Evolutionary conservation across 2,329 filamentous ascomycete species (phyloP), one percentile per base, ranked within the genome.

Genomic region (Canariomyces notabilis): DNA sequence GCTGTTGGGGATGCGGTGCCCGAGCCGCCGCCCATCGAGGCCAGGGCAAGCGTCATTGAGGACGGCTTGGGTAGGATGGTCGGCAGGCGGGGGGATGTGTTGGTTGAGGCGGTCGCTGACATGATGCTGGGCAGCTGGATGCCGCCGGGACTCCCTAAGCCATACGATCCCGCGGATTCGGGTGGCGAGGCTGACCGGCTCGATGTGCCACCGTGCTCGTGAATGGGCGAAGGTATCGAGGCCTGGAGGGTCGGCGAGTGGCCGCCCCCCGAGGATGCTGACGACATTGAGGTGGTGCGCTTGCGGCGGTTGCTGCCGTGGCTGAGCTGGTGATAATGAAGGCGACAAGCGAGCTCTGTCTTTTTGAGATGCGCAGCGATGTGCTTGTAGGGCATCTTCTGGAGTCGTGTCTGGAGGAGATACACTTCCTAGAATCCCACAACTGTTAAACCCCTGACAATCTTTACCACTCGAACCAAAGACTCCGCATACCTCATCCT

Each of bases 321-420:
- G 54, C 84, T 89, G 53, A 93, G 77, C 62, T 93, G 87, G 61
- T 94, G 87, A 64, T 88, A 91, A 67, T 93, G 88, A 52, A 94
- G 77, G 53, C 88, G 87, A 69, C 87, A 94, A 38, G 87, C 87
- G 49, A 93, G 74, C 70, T 93, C 87, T 1, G 87, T 93, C 74
- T 93, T 94, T 69, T 89, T 88, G 57, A 93, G 72, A 59, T 90
- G 84, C 49, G 83, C 80, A 48, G 87, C 87, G 62, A 93, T 93
- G 64, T 91, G 86, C 74, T 91, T 93, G 69, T 93, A 93, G 1
- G 87, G 87, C 82, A 91, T 89, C 70, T 91, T 91, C 61, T 90
- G 85, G 60, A 87, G 79, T 48, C 87, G 85, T 50, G 85, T 90
- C 67, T 89, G 85, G 51, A 93, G 77, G 44, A 93, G 82, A 65